Evolutionary conservation across 2,329 filamentous ascomycete species (phyloP).

Genomic region (Paraphoma chrysanthemicola): DNA sequence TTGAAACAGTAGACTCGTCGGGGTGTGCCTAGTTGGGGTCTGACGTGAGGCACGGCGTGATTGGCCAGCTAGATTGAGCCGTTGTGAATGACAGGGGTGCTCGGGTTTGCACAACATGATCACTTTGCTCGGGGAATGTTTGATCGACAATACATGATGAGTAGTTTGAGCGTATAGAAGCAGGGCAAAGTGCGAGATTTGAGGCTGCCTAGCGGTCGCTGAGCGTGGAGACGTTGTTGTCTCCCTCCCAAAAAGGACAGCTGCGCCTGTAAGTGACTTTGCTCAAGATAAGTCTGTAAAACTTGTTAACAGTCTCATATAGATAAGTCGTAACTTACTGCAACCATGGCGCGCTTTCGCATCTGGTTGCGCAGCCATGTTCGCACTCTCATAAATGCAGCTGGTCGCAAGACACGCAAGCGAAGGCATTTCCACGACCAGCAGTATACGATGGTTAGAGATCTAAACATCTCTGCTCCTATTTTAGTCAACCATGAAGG

Average conservation of each 20-base stretch:
- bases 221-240: not conserved
- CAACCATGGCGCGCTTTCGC: constrained; percentile 13
- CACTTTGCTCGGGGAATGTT: not conserved
- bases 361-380: constrained; percentile 15
- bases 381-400: constrained; percentile 4
- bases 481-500: constrained; percentile 4
- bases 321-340: not conserved
- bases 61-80: not conserved
- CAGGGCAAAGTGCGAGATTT: not conserved
- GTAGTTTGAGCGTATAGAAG: no score
- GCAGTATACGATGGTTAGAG: not conserved
- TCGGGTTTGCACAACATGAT: not conserved
- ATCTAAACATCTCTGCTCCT: constrained; percentile 12
- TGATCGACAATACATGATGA: not conserved
- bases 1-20: no score
- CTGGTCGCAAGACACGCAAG: not conserved
- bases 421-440: constrained; percentile 1
- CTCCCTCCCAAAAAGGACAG: no score
- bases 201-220: not conserved
- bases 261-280: not conserved
- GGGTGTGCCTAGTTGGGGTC: not conserved
- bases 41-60: not conserved
- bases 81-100: not conserved
- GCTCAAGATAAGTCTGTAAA: not conserved
- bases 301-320: not conserved